Evolutionary conservation across 1,139 yeast species (phyloP).

Genomic region (Blastobotrys elegans): DNA sequence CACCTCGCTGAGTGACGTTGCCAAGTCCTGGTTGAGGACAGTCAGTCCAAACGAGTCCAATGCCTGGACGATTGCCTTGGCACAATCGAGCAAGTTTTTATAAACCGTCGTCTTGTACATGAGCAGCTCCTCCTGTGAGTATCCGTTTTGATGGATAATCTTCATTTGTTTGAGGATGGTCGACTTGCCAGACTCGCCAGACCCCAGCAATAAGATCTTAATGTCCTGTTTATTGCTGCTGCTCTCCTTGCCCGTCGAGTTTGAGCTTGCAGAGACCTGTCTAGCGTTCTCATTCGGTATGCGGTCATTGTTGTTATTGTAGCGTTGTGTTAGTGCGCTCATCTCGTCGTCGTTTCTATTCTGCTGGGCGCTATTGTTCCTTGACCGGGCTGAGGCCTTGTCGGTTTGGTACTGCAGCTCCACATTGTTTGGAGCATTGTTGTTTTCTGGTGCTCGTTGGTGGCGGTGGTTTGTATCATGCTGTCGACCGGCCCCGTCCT

Average conservation of each 20-base stretch:
- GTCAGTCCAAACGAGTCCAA: conserved; percentile 32
- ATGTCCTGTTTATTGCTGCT: conserved; percentile 33
- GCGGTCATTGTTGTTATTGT: neutral
- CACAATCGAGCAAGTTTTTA: conserved; percentile 60
- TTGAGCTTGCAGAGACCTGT: neutral
- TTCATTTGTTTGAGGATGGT: conserved; percentile 75
- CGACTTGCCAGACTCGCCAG: conserved; percentile 74
- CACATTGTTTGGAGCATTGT: neutral
- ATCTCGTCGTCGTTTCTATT: conserved; percentile 1
- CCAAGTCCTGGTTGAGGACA: conserved; percentile 13
- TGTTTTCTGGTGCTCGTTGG: neutral
- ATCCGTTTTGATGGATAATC: conserved; percentile 67
- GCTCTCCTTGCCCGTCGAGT: neutral
- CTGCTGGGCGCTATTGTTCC: conserved; percentile 2
- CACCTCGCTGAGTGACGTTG: conserved; percentile 6
- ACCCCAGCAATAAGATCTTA: conserved; percentile 61
- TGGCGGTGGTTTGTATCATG: neutral
- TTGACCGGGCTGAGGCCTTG: neutral
- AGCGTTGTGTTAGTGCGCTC: neutral
- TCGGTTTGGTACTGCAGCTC: neutral
- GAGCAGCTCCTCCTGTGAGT: conserved; percentile 52
- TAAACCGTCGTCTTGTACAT: conserved; percentile 65
- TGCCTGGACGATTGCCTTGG: conserved; percentile 55
- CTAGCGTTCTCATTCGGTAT: neutral
- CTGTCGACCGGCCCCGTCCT: conserved; percentile 1